Conservation (phyloP, 345 rosid species). For the Cardamine chenopodiifolia region DNA sequence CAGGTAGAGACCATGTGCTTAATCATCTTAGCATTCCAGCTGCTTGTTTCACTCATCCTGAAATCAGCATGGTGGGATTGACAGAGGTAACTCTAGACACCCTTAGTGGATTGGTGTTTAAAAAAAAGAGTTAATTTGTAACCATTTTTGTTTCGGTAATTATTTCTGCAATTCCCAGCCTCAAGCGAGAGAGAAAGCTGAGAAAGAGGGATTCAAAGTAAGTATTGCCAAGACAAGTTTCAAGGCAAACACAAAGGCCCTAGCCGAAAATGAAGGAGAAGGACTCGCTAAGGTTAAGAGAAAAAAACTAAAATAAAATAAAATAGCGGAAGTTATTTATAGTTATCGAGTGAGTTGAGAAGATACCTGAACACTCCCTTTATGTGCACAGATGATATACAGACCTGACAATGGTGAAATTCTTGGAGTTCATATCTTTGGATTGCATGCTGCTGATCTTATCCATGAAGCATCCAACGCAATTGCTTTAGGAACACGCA, state of each 20-base stretch:
- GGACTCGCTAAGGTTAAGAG: constrained; percentile 85
- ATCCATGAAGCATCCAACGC: constrained; percentile 98
- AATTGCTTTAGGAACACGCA: constrained; percentile 75
- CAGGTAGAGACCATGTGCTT: constrained; percentile 88
- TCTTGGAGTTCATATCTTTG: constrained; percentile 91
- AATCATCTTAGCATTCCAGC: constrained; percentile 97
- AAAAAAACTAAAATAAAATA: not conserved
- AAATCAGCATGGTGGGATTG: constrained; percentile 98
- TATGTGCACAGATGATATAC: constrained; percentile 70
- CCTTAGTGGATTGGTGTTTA: not conserved
- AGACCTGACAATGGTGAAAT: constrained; percentile 94
- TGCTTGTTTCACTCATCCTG: constrained; percentile 99
- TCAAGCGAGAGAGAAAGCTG: constrained; percentile 96
- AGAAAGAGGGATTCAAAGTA: constrained; percentile 88
- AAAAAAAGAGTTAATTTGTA: not conserved
- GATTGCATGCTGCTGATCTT: constrained; percentile 95
- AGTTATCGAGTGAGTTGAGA: not conserved
- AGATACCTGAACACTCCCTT: constrained; percentile 2
- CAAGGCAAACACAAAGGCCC: constrained; percentile 97
- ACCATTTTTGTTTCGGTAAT: constrained; percentile 1
- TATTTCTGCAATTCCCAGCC: constrained; percentile 55
- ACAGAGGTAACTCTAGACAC: constrained; percentile 67
- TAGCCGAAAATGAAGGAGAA: constrained; percentile 98
- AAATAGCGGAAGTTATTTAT: not conserved
- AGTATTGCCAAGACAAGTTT: constrained; percentile 93